These are phyloP conservation scores for Suillus brevipes DNA, from an alignment of 768 basidiomycete species.

Conservation along the genomic window DNA sequence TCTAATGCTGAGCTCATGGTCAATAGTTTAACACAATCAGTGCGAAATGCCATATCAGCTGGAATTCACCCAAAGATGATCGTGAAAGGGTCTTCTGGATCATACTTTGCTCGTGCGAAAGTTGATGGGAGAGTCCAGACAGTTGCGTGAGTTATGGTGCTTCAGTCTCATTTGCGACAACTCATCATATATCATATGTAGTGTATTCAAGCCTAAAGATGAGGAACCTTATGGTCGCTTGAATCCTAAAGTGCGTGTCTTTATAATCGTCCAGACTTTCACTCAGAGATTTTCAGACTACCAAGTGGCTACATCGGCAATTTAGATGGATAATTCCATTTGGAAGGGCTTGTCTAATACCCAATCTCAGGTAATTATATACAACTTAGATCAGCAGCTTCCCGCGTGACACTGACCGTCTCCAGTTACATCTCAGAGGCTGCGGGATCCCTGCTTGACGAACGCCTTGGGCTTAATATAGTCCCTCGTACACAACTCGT, in stretches of 20 bases:
- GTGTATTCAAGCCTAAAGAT: slow-evolving; percentile 91
- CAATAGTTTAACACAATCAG: slow-evolving; percentile 58
- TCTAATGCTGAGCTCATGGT: slow-evolving; percentile 13
- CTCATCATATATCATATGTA: slow-evolving; percentile 25
- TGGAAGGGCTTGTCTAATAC: slow-evolving; percentile 85
- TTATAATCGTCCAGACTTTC: not conserved
- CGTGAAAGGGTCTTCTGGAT: slow-evolving; percentile 83
- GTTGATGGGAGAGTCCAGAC: slow-evolving; percentile 75
- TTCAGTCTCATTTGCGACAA: not conserved
- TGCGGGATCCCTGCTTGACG: slow-evolving; percentile 82
- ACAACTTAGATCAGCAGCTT: not conserved
- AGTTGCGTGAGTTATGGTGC: slow-evolving; percentile 60
- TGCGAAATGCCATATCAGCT: slow-evolving; percentile 66
- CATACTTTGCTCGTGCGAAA: slow-evolving; percentile 88
- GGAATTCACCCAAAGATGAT: slow-evolving; percentile 93
- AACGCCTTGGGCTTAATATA: slow-evolving; percentile 70
- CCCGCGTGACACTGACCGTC: slow-evolving; percentile 1
- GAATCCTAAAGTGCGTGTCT: slow-evolving; percentile 70
- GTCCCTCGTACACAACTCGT: slow-evolving; percentile 87
- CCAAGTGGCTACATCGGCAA: slow-evolving; percentile 88
- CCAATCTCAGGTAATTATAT: slow-evolving; percentile 69
- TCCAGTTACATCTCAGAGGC: slow-evolving; percentile 85
- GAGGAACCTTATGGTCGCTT: slow-evolving; percentile 87
- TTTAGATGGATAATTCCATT: slow-evolving; percentile 90
- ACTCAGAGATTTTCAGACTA: slow-evolving; percentile 51